phyloP scores from a whole-genome alignment of 2,329 filamentous ascomycete species.

The Macrophomina tecta region DNA sequence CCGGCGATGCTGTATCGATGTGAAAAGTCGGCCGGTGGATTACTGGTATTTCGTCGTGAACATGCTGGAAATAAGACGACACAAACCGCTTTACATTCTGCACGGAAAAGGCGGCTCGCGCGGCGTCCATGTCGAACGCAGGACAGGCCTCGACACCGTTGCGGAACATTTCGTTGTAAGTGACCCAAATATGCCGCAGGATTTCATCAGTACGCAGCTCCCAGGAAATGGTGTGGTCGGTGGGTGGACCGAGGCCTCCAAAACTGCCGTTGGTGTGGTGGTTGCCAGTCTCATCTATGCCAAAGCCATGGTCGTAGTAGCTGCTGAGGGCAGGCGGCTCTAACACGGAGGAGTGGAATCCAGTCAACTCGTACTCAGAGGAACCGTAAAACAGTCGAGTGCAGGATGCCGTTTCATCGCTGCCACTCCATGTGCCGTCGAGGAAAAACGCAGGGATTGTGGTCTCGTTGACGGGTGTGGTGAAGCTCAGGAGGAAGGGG shows the following conservation, averaged over 20 bases:
- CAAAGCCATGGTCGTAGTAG: neutral
- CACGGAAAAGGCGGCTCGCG: neutral
- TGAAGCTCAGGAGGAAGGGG: conserved; percentile 26
- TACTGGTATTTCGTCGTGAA: conserved; percentile 15
- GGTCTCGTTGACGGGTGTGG: conserved; percentile 11
- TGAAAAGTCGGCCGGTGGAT: neutral
- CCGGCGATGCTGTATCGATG: neutral
- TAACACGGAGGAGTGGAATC: neutral
- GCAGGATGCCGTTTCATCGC: neutral
- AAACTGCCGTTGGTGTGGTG: neutral
- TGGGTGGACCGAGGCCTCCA: neutral
- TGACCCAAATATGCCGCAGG: neutral
- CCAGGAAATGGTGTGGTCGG: neutral
- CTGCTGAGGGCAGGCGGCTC: neutral
- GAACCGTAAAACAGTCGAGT: neutral
- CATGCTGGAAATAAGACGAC: conserved; percentile 24
- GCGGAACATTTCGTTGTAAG: conserved; percentile 5
- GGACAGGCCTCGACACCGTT: conserved; percentile 6
- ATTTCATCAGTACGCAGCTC: neutral
- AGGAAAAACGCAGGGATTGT: neutral
- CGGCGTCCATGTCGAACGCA: neutral
- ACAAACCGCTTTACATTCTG: conserved; percentile 24
- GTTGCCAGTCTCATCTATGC: neutral
- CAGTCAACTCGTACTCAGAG: neutral
- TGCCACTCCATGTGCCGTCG: neutral